phyloP scores from a whole-genome alignment of 169 alveolate genomes.

The Plasmodium inui region DNA sequence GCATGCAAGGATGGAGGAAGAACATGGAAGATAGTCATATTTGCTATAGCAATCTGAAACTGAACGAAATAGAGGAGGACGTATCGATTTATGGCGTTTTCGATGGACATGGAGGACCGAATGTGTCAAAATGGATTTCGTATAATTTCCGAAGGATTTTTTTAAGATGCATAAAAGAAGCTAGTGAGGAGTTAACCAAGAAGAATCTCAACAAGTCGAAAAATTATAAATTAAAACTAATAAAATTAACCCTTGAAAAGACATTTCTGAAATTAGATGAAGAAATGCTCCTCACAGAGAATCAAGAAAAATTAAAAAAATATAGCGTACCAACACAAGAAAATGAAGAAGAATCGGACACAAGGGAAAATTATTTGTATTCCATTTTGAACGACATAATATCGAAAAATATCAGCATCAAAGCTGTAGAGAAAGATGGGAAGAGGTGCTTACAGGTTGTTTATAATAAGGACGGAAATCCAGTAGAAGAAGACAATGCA shows the following conservation, averaged over 20 bases:
- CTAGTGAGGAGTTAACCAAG: constrained; percentile 59
- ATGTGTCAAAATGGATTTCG: constrained; percentile 94
- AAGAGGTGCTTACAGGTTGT: constrained; percentile 80
- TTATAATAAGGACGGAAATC: constrained; percentile 77
- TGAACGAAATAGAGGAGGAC: constrained; percentile 74
- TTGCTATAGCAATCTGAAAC: constrained; percentile 59
- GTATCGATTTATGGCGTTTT: constrained; percentile 95
- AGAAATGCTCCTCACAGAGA: constrained; percentile 77
- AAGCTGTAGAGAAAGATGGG: constrained; percentile 81
- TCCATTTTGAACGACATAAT: constrained; percentile 79
- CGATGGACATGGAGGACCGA: constrained; percentile 99
- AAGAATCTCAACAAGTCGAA: constrained; percentile 37
- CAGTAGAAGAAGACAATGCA: constrained; percentile 49
- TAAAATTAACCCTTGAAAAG: constrained; percentile 71
- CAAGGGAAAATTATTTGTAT: constrained; percentile 77
- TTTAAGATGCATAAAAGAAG: constrained; percentile 60
- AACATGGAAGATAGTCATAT: constrained; percentile 97
- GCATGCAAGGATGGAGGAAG: constrained; percentile 97
- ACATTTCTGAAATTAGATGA: constrained; percentile 84
- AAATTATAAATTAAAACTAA: constrained; percentile 66
- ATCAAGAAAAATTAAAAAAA: constrained; percentile 68
- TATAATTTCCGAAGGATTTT: constrained; percentile 87
- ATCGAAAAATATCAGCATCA: constrained; percentile 79
- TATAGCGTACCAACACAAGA: constrained; percentile 78
- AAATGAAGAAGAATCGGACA: constrained; percentile 79